These are phyloP conservation scores for Ophiostoma pallidulum DNA, from an alignment of 2,329 filamentous ascomycete genomes.

Conservation along the genomic window DNA sequence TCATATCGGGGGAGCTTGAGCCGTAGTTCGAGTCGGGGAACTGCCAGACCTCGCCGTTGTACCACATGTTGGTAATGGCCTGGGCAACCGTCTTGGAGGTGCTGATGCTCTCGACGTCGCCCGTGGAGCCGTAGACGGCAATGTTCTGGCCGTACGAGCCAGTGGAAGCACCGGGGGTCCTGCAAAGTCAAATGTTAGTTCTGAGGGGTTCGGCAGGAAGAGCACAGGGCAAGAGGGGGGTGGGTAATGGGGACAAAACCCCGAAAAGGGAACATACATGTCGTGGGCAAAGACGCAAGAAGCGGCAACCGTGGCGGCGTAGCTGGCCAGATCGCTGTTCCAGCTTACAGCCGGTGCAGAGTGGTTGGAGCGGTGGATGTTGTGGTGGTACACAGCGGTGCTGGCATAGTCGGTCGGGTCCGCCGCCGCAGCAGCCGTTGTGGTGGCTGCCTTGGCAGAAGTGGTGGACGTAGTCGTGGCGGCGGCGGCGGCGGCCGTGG, in stretches of 20 bases:
- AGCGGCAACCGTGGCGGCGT: constrained; percentile 53
- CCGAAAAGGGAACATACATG: constrained; percentile 54
- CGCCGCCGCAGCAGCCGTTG: constrained; percentile 13
- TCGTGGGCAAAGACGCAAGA: constrained; percentile 68
- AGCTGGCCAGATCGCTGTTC: constrained; percentile 53
- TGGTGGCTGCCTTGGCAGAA: not conserved
- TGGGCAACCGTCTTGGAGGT: constrained; percentile 47
- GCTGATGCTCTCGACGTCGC: constrained; percentile 36
- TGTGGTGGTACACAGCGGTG: constrained; percentile 63
- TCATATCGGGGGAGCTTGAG: constrained; percentile 46
- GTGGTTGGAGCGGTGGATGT: constrained; percentile 78
- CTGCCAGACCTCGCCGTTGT: constrained; percentile 63
- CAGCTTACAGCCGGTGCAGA: constrained; percentile 56
- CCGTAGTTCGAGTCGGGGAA: constrained; percentile 52
- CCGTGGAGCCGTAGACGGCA: constrained; percentile 48
- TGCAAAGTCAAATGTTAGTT: constrained; percentile 22
- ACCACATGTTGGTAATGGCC: constrained; percentile 76
- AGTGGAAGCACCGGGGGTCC: constrained; percentile 38
- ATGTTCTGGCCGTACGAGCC: constrained; percentile 87
- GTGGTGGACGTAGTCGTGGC: too few species aligned
- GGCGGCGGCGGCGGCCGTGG: not conserved
- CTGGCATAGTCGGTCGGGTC: constrained; percentile 22
- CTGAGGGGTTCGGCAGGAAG: too few species aligned
- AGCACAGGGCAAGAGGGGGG: too few species aligned
- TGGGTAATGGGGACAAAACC: too few species aligned